phyloP scores from a whole-genome alignment of 768 basidiomycete species.

The Termitomyces sp. region DNA sequence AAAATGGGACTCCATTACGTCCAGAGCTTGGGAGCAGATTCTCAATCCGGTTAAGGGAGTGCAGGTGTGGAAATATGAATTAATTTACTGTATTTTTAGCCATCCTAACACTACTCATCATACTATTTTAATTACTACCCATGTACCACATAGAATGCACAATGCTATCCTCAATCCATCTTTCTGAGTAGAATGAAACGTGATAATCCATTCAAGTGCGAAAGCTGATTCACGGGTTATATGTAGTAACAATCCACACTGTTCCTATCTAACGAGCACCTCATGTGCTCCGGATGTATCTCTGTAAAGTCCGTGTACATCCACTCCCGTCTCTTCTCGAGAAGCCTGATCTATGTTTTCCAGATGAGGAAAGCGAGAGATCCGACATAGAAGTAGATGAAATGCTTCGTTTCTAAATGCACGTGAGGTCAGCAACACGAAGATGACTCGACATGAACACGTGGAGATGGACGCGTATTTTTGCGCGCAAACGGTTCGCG shows the following conservation, averaged over 20 bases:
- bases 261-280: conserved; percentile 11
- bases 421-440: conserved; percentile 4
- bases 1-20: conserved; percentile 68
- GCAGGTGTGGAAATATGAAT: conserved; percentile 11
- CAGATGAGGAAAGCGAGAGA: conserved; percentile 90
- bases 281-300: conserved; percentile 2
- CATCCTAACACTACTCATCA: conserved; percentile 4
- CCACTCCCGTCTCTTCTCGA: not conserved
- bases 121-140: conserved; percentile 10
- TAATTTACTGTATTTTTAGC: conserved; percentile 7
- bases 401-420: conserved; percentile 87
- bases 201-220: conserved; percentile 9
- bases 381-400: conserved; percentile 98
- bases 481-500: conserved; percentile 6
- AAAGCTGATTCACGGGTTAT: conserved; percentile 13
- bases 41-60: conserved; percentile 4
- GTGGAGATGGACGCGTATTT: conserved; percentile 18
- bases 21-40: conserved; percentile 58
- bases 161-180: conserved; percentile 10
- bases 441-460: conserved; percentile 4
- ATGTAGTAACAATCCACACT: conserved; percentile 8
- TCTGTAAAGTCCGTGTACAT: conserved; percentile 3
- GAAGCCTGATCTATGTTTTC: conserved; percentile 62
- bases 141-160: conserved; percentile 11
- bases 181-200: not conserved